A percentile compares a stretch with the other conserved stretches of the same genome.
phyloP scores from a whole-genome alignment of 2,329 filamentous ascomycete species.

The Colletotrichum noveboracense region DNA sequence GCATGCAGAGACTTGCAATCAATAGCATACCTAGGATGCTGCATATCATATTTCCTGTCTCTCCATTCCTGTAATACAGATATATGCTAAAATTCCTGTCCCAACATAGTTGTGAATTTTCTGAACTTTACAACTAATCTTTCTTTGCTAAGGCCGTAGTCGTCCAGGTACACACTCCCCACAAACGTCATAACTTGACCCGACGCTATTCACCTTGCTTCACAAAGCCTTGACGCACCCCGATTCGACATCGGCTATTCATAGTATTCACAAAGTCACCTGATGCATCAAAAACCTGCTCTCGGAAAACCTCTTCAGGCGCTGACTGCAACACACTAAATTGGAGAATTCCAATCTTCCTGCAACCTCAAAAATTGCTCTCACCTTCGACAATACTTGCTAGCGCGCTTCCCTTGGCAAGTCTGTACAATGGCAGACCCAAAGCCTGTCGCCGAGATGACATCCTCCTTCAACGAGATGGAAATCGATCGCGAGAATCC shows the following conservation, averaged over 20 bases:
- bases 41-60: not conserved
- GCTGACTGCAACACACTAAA: not conserved
- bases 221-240: not conserved
- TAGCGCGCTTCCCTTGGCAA: not conserved
- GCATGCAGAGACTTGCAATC: not conserved
- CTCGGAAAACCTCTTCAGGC: not conserved
- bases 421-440: not conserved
- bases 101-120: not conserved
- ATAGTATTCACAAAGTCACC: not conserved
- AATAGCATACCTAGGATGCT: not conserved
- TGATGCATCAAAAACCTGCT: not conserved
- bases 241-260: not conserved
- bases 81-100: not conserved
- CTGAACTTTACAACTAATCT: not conserved
- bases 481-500: not conserved
- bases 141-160: not conserved
- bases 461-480: not conserved
- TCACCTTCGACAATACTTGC: not conserved
- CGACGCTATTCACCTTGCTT: not conserved
- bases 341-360: not conserved
- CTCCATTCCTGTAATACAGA: not conserved
- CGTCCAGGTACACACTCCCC: not conserved
- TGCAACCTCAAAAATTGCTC: not conserved
- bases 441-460: not conserved
- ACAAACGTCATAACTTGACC: not conserved